Evolutionary conservation across 768 basidiomycete genomes (phyloP), one percentile per base, ranked within the genome.

Genomic region (Tricholoma sp.): DNA sequence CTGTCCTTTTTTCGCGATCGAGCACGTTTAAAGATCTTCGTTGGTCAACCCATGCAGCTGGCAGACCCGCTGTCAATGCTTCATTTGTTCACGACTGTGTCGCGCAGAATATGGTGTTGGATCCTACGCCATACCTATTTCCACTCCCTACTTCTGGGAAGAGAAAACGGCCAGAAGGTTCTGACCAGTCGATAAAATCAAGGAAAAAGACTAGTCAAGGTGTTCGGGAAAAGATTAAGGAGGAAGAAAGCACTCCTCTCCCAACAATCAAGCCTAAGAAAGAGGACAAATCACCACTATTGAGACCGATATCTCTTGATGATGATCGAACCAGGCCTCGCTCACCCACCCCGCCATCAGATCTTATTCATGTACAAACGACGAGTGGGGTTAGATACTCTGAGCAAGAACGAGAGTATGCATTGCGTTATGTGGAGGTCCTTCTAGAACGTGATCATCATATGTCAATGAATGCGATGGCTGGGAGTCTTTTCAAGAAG

Each of bases 61-160:
- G 72, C 10, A 80, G 75, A 57, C 72, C 73, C 9, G 79, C 83
- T 5, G 73, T 89, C n/a, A 73, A 70, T 18, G 70, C 78, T 1
- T 66, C 74, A 11, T 88, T 85, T 61, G 72, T 88, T 24, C 59
- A 72, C 18, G 84, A 84, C 53, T 86, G 77, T 54, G 61, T 84
- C 24, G 69, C 70, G 47, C 68, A 74, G 56, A 68, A 72, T 17
- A 66, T 58, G 15, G 51, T 88, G 32, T 55, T 85, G 57, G 76
- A 82, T 57, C 67, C 75, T 24, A 61, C 67, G 2, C 66, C 72
- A 11, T 88, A 83, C 60, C 57, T 73, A 20, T 72, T 81, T 55
- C 76, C 76, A 54, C 52, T 56, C 5, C 65, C 63, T 17, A 52
- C 45, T 50, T 58, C 57, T n/a, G 58, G 56, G 13, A 52, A 66